A percentile compares a stretch with the other conserved stretches of the same genome.
Conservation (phyloP, 2,329 filamentous ascomycete genomes). For the Berkeleyomyces basicola region DNA sequence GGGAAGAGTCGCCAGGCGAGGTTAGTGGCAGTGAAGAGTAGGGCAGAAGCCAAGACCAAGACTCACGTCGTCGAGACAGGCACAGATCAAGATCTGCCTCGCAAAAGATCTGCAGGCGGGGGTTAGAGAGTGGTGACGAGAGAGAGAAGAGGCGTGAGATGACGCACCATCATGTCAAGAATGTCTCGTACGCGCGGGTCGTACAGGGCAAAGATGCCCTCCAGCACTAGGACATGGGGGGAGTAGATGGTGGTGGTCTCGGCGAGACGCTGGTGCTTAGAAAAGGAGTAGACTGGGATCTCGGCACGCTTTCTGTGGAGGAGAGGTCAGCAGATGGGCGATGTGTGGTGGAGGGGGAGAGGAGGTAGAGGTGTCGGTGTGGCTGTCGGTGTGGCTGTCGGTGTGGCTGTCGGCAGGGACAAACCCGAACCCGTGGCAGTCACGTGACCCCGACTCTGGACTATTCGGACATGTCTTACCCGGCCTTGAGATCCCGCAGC, state of each 20-base stretch:
- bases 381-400: not conserved
- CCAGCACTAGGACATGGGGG: slow-evolving; percentile 83
- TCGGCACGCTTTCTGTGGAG: slow-evolving; percentile 59
- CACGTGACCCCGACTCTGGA: not conserved
- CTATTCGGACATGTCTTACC: slow-evolving; percentile 37
- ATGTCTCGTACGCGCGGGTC: slow-evolving; percentile 72
- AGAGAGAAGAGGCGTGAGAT: too few species aligned
- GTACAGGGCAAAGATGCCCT: slow-evolving; percentile 90
- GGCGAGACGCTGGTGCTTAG: slow-evolving; percentile 66
- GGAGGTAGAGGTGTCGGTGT: slow-evolving; percentile 2
- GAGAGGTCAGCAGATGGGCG: not conserved
- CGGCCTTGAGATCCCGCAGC: slow-evolving; percentile 72
- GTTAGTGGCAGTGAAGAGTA: not conserved
- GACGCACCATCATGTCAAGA: slow-evolving; percentile 67
- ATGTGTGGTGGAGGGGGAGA: not conserved
- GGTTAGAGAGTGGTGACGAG: not conserved
- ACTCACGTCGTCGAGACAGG: slow-evolving; percentile 67
- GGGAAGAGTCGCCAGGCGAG: not conserved
- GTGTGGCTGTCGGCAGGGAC: slow-evolving; percentile 4
- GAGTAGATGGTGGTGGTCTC: slow-evolving; percentile 85
- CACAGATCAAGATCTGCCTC: slow-evolving; percentile 93
- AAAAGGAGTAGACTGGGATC: slow-evolving; percentile 89
- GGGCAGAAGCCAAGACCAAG: not conserved
- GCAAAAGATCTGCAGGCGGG: slow-evolving; percentile 56
- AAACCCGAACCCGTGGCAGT: not conserved